Evolutionary conservation across 1,139 yeast species (phyloP), one percentile per base, ranked within the genome.

Genomic region (Cylindricascospora bacillispora): DNA sequence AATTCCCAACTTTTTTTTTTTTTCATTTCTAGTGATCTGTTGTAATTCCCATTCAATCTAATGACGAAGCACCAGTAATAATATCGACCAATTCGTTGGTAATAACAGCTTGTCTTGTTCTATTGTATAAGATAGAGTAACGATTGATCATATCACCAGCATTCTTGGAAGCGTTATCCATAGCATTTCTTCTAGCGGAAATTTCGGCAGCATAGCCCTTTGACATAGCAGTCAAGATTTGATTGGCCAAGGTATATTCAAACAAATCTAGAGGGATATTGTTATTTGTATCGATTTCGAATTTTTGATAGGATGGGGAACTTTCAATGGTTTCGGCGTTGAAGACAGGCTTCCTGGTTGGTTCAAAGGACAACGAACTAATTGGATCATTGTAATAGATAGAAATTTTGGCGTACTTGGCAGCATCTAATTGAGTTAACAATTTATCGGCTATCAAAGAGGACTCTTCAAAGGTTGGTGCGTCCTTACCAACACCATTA

Each of bases 61-160:
- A 77, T 40, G 97, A 83, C 43, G 97, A 82, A 57, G 97, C 98
- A 83, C 98, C 98, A 56, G 98, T 89, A 63, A 89, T 89, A 59
- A 89, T 89, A 68, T 89, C 98, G 57, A 89, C 97, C 76, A 89
- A 72, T 71, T 89, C 98, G 73, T 89, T 89, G 67, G 98, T 89
- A 59, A 89, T 89, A 60, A 86, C 98, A 53, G 98, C 98, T 73
- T 89, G 98, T 79, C 98, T 86, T 60, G 97, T 82, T 76, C 98
- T 86, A 86, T 89, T 89, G 69, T 89, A 89, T 63, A 86, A 75
- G 62, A 89, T 89, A 47, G 97, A 78, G 79, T 82, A 86, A 58
- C 73, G 77, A 67, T 73, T 77, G 59, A 89, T 89, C 98, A 89
- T 89, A 53, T 89, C 98, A 66, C 94, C 94, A 43, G 98, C 98